Percentiles rank a stretch among this genome's conserved stretches.
Evolutionary conservation across 164 flowering plant species (phyloP).

Genomic region (Nymphaea thermarum): DNA sequence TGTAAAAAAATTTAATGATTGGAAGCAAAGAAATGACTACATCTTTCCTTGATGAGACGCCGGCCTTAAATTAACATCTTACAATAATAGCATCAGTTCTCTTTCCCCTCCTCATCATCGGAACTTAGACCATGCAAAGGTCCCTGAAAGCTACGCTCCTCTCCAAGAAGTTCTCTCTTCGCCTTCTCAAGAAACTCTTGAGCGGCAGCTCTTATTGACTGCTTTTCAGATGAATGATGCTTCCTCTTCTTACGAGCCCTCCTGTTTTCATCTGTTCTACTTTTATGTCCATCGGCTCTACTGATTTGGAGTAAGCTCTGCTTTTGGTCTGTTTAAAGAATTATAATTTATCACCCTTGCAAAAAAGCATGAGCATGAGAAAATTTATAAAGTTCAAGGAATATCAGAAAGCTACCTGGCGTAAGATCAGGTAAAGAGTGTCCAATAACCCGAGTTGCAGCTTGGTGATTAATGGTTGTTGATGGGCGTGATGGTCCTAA

Average conservation of each 20-base stretch:
- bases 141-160: constrained; percentile 44
- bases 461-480: constrained; percentile 55
- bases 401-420: constrained; percentile 29
- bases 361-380: neutral
- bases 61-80: neutral
- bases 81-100: constrained; percentile 11
- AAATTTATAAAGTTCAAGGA: neutral
- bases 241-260: constrained; percentile 63
- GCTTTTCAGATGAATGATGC: constrained; percentile 35
- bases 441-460: constrained; percentile 89
- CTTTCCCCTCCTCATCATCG: constrained; percentile 28
- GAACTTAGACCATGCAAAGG: constrained; percentile 35
- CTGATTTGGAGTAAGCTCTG: constrained; percentile 62
- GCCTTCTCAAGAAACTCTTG: constrained; percentile 93
- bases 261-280: constrained; percentile 22
- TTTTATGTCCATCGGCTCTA: constrained; percentile 33
- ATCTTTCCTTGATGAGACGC: neutral
- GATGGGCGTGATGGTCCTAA: constrained; percentile 79
- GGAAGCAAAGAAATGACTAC: neutral
- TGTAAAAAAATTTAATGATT: neutral
- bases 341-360: neutral
- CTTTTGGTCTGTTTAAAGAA: constrained; percentile 50
- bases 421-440: constrained; percentile 93
- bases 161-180: constrained; percentile 65
- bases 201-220: constrained; percentile 62